Percentiles rank a stretch among this genome's conserved stretches.
phyloP scores from a whole-genome alignment of 2,329 filamentous ascomycete genomes.

The Xylaria arbuscula region DNA sequence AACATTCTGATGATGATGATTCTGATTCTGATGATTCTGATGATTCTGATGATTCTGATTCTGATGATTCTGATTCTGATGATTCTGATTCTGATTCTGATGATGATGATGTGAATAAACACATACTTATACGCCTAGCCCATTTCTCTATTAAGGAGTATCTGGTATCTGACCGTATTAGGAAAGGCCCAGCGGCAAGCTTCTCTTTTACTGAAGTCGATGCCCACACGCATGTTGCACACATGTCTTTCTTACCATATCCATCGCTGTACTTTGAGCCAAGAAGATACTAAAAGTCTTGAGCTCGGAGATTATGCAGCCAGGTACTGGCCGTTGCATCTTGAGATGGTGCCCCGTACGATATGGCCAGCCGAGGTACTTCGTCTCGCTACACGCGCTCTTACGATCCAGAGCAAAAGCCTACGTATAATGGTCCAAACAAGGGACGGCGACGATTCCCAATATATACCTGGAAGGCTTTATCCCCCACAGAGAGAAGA shows the following conservation, averaged over 20 bases:
- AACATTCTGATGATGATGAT: too few species aligned
- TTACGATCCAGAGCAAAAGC: conserved; percentile 4
- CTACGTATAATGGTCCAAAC: not conserved
- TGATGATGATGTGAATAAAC: too few species aligned
- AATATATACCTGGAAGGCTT: too few species aligned
- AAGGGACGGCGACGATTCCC: too few species aligned
- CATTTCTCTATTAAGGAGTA: conserved; percentile 20
- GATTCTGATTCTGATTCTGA: too few species aligned
- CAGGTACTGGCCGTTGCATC: not conserved
- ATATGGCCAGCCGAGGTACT: not conserved
- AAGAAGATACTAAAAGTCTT: not conserved
- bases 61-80: too few species aligned
- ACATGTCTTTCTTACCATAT: conserved; percentile 11
- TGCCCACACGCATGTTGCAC: conserved; percentile 14
- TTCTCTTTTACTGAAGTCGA: conserved; percentile 10
- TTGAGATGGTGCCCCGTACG: conserved; percentile 5
- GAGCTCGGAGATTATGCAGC: not conserved
- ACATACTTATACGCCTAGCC: too few species aligned
- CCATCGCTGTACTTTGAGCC: not conserved
- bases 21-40: too few species aligned
- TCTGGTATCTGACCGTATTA: not conserved
- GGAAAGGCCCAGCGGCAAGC: not conserved
- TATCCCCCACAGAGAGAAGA: too few species aligned
- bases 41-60: too few species aligned
- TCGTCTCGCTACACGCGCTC: conserved; percentile 4